These are phyloP conservation scores for Drechslerella stenobrocha DNA, from an alignment of 2,329 filamentous ascomycete species.

Conservation along the genomic window DNA sequence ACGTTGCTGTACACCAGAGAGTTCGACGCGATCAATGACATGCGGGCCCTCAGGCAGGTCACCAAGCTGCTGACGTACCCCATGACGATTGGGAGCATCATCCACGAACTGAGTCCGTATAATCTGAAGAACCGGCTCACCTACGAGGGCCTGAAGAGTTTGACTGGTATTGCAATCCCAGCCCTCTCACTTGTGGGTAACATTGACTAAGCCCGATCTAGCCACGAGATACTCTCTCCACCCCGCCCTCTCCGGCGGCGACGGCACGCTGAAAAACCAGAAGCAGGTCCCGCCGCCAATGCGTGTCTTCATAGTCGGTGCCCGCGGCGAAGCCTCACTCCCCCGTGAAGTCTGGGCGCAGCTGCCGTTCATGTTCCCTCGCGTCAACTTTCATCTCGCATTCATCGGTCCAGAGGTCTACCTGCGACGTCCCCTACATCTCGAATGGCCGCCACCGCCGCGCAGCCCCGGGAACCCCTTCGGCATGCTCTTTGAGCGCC, in stretches of 20 bases:
- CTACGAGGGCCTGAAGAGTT: constrained; percentile 85
- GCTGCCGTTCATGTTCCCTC: constrained; percentile 91
- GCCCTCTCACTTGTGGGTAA: neutral
- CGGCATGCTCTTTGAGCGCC: constrained; percentile 86
- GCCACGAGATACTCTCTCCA: constrained; percentile 92
- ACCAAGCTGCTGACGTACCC: constrained; percentile 93
- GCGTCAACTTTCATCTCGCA: constrained; percentile 82
- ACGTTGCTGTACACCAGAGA: constrained; percentile 91
- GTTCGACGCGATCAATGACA: constrained; percentile 86
- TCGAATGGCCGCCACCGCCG: constrained; percentile 86
- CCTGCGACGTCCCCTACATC: constrained; percentile 74
- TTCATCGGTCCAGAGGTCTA: constrained; percentile 97
- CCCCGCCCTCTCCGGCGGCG: constrained; percentile 71
- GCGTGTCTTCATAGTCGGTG: constrained; percentile 88
- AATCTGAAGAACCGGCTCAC: constrained; percentile 76
- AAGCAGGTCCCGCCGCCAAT: constrained; percentile 78
- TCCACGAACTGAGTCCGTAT: constrained; percentile 95
- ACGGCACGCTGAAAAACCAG: constrained; percentile 62
- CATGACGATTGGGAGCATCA: constrained; percentile 81
- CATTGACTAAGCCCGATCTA: constrained; percentile 55
- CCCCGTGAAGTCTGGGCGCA: constrained; percentile 94
- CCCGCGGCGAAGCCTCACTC: constrained; percentile 94
- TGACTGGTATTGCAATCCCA: constrained; percentile 70
- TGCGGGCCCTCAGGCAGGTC: constrained; percentile 86
- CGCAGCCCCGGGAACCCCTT: constrained; percentile 86